Evolutionary conservation across 1,284 basidiomycete species (phyloP), one percentile per base, ranked within the genome.

Genomic region (Gomphus sp.): DNA sequence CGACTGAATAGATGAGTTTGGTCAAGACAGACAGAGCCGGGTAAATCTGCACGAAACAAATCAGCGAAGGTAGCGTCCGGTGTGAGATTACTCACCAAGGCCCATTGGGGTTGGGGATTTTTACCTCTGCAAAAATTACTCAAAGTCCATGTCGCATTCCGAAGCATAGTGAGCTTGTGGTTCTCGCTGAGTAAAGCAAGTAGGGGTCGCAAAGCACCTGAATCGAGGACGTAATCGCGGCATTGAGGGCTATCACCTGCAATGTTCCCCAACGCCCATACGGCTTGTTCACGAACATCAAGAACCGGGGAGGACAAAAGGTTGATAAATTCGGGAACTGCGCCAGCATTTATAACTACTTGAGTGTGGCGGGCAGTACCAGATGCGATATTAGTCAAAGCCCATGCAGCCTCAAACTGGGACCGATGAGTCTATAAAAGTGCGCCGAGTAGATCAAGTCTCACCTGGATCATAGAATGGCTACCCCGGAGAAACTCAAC

Each of bases 331-430:
- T 95, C 88, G n/a, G 95, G 95, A 33, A 99, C 95, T 44, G 96
- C 96, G 60, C 89, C 87, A 37, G 94, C 90, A 64, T 82, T 85
- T 72, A 99, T 99, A 59, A 99, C 97, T 61, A 98, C 93, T 75
- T 98, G 93, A 51, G 95, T 99, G 74, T 99, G 97, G 65, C 97
- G 93, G 37, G 95, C 95, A 41, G 97, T 99, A 54, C 97, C 97
- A 56, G 97, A 99, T 16, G 97, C 97, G 66, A 99, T 99, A 79
- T 99, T 99, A 68, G 97, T 99, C 66, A 99, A 81, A 50, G 97
- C 97, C 97, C 97, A 99, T 7, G 97, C 97, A 56, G 97, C 96
- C 75, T 99, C 96, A 69, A 99, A 99, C 92, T 98, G 55, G 53
- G n/a, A 45, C 45, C 4, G 34, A 22, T 31, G 34, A 33, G 11